Percentiles rank a stretch among this genome's conserved stretches.
These are phyloP conservation scores for Schoenoplectus triqueter DNA, from an alignment of 202 grass and related monocot genomes.

Conservation along the genomic window DNA sequence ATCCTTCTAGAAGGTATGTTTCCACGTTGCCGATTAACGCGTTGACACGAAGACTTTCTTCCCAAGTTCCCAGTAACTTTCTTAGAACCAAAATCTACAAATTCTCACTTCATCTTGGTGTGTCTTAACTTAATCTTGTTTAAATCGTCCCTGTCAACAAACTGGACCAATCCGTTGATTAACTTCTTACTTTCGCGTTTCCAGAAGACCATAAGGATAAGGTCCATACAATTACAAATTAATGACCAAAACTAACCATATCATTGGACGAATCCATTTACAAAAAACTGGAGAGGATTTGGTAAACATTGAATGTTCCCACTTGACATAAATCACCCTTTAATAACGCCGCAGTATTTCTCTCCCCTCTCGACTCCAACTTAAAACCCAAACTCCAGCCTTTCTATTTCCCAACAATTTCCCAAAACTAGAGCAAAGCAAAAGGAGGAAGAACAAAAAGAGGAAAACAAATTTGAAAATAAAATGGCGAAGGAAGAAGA, in stretches of 20 bases:
- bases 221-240: not conserved
- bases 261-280: not conserved
- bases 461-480: not conserved
- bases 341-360: slow-evolving; percentile 44
- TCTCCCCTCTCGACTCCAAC: slow-evolving; percentile 19
- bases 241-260: not conserved
- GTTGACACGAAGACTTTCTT: slow-evolving; percentile 30
- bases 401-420: slow-evolving; percentile 26
- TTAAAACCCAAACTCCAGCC: slow-evolving; percentile 22
- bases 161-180: not conserved
- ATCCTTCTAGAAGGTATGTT: not conserved
- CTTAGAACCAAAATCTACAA: not conserved
- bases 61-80: slow-evolving; percentile 33
- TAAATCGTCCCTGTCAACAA: not conserved
- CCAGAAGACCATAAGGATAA: not conserved
- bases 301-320: not conserved
- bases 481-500: slow-evolving; percentile 18
- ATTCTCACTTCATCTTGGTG: not conserved
- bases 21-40: not conserved
- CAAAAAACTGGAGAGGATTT: not conserved
- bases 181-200: not conserved
- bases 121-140: slow-evolving; percentile 17
- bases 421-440: slow-evolving; percentile 19
- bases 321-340: slow-evolving; percentile 23
- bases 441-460: not conserved